phyloP scores from a whole-genome alignment of 169 alveolate species.

The Neospora caninum region DNA sequence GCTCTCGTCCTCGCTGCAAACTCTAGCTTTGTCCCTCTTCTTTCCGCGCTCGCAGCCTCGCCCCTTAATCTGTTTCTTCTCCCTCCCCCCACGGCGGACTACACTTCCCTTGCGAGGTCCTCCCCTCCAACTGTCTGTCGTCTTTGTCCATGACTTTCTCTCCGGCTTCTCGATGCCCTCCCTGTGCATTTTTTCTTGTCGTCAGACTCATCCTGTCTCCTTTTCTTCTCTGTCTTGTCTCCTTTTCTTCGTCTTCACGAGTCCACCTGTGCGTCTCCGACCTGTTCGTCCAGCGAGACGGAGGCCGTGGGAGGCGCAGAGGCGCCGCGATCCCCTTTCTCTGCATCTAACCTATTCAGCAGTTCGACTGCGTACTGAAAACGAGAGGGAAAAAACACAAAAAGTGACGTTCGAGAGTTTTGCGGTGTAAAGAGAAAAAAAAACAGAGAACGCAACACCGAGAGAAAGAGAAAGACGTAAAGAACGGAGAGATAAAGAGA shows the following conservation, averaged over 20 bases:
- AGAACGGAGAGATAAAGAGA: background rate
- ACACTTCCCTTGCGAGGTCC: no score
- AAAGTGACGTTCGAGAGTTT: background rate
- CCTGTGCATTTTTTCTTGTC: no score
- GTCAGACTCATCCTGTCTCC: background rate
- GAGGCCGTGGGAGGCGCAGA: background rate
- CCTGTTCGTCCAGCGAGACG: background rate
- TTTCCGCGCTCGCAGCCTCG: no score
- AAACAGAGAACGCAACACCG: background rate
- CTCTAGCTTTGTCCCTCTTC: no score
- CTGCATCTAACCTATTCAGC: conserved; percentile 6
- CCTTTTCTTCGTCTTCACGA: background rate
- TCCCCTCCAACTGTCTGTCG: no score
- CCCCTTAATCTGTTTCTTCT: no score
- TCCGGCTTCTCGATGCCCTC: no score
- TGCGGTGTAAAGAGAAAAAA: background rate
- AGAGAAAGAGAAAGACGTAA: background rate
- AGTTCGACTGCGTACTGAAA: conserved; percentile 24
- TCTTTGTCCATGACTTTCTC: no score
- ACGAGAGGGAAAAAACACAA: background rate
- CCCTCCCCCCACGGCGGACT: no score
- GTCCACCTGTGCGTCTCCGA: background rate
- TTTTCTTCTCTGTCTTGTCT: background rate
- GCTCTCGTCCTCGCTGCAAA: no score
- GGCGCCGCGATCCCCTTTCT: background rate